phyloP scores from a whole-genome alignment of 176 grass and related monocot genomes.

The Carex myosuroides region DNA sequence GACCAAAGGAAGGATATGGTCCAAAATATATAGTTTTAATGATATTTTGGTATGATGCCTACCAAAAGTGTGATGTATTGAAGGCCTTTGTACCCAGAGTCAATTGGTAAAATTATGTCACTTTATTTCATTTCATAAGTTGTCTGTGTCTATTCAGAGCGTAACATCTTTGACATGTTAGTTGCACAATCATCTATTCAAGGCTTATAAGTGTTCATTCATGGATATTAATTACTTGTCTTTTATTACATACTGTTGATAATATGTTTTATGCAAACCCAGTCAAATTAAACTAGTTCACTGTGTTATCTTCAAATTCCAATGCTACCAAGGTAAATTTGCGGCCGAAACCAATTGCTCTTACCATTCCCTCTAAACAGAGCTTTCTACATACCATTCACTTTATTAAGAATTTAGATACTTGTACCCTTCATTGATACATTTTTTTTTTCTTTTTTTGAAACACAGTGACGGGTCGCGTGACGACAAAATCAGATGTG shows the following conservation, averaged over 20 bases:
- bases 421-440: background rate
- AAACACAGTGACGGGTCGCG: slow-evolving; percentile 76
- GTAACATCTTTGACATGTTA: background rate
- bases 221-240: background rate
- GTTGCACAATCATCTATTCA: background rate
- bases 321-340: background rate
- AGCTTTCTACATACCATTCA: background rate
- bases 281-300: background rate
- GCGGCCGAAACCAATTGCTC: background rate
- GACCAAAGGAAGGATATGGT: background rate
- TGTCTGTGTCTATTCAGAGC: background rate
- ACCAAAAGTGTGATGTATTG: background rate
- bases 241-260: background rate
- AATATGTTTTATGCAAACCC: background rate
- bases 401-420: background rate
- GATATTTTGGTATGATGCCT: background rate
- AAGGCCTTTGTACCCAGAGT: background rate
- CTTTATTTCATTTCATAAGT: slow-evolving; percentile 4
- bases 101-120: slow-evolving; percentile 1
- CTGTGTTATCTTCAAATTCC: background rate
- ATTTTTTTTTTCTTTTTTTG: slow-evolving; percentile 8
- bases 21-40: background rate
- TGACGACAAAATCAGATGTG: slow-evolving; percentile 91
- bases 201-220: background rate
- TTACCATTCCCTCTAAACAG: background rate